Evolutionary conservation across 192 early-diverging fungal species (phyloP).

Genomic region (Diversispora epigaea): DNA sequence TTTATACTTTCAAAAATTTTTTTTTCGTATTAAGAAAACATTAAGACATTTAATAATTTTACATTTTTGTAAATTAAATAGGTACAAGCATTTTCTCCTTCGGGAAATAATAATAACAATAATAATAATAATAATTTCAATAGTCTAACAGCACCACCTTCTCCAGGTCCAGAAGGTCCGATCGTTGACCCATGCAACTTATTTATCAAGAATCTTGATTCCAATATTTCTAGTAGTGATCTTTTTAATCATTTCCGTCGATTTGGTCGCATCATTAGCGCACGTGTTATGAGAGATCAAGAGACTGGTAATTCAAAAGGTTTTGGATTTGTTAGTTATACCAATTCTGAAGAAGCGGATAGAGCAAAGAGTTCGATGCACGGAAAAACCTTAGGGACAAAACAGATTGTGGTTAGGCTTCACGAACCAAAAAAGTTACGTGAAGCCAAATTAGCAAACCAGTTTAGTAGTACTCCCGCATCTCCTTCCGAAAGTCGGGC

Average conservation of each 20-base stretch:
- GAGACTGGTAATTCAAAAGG: slow-evolving; percentile 75
- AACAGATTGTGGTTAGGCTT: slow-evolving; percentile 89
- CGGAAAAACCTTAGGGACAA: slow-evolving; percentile 72
- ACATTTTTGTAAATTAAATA: slow-evolving; percentile 16
- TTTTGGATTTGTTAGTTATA: slow-evolving; percentile 95
- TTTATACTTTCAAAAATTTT: neutral
- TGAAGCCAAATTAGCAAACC: slow-evolving; percentile 24
- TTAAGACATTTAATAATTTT: neutral
- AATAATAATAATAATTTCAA: slow-evolving; percentile 8
- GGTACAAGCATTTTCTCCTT: slow-evolving; percentile 5
- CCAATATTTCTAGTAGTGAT: slow-evolving; percentile 87
- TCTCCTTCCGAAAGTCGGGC: slow-evolving; percentile 28
- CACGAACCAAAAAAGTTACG: slow-evolving; percentile 92
- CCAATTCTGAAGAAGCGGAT: slow-evolving; percentile 83
- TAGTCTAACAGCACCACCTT: slow-evolving; percentile 4
- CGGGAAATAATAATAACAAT: slow-evolving; percentile 8
- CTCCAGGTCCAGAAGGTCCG: slow-evolving; percentile 28
- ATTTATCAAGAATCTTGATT: slow-evolving; percentile 96
- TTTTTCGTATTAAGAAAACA: neutral
- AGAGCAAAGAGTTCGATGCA: slow-evolving; percentile 90
- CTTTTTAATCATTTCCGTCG: slow-evolving; percentile 88
- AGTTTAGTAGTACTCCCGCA: neutral
- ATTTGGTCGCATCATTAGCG: slow-evolving; percentile 86
- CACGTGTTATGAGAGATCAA: slow-evolving; percentile 82
- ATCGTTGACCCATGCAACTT: slow-evolving; percentile 69